These are phyloP conservation scores for Novymonas esmeraldas DNA, from an alignment of 208 protist genomes.

Conservation along the genomic window DNA sequence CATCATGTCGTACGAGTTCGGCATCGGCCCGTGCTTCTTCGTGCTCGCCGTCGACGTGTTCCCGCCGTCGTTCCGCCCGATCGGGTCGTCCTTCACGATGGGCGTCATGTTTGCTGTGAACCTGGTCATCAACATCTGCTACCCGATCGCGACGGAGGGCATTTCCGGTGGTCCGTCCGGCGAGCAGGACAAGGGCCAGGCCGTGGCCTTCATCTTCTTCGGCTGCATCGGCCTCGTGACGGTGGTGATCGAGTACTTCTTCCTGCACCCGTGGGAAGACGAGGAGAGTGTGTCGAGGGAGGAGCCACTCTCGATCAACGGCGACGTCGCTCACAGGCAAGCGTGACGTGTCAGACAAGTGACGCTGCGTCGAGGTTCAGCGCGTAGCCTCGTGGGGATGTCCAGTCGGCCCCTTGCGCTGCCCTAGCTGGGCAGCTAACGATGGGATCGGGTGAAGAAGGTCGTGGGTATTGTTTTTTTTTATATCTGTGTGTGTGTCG, in stretches of 20 bases:
- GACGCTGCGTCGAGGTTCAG: no score
- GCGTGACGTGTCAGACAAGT: no score
- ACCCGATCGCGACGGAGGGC: conserved; percentile 57
- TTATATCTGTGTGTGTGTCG: no score
- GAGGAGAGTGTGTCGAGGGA: neutral
- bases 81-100: conserved; percentile 50
- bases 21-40: conserved; percentile 62
- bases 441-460: no score
- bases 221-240: conserved; percentile 47
- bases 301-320: neutral
- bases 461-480: no score
- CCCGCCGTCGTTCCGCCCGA: conserved; percentile 57
- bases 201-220: conserved; percentile 68
- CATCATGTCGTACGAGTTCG: conserved; percentile 54
- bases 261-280: conserved; percentile 44
- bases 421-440: no score
- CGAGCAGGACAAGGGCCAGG: conserved; percentile 66
- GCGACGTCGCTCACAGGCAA: no score
- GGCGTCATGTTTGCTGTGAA: conserved; percentile 60
- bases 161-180: conserved; percentile 67
- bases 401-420: no score
- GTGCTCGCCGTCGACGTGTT: conserved; percentile 67
- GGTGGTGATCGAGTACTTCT: conserved; percentile 54
- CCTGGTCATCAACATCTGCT: conserved; percentile 65
- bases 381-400: no score